Evolutionary conservation across 768 basidiomycete genomes (phyloP), one percentile per base, ranked within the genome.

Genomic region (Kwoniella sp.): DNA sequence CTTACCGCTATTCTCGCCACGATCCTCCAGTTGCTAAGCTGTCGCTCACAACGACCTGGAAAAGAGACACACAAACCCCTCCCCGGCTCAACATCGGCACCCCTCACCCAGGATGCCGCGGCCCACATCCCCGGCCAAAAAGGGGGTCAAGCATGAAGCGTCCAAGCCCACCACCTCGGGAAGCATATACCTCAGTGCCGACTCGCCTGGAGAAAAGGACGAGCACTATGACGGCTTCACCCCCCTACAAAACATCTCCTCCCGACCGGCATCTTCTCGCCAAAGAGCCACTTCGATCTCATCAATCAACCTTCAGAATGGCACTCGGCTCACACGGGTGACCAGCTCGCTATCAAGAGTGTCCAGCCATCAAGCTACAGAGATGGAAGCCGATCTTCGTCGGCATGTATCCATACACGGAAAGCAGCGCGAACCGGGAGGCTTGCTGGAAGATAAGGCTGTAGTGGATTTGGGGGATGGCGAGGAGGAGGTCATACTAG

Each of bases 401-500:
- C 44, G 55, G 22, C 47, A 50, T 56, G 36, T 48, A 6, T 56
- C 55, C 6, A 11, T 31, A 37, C 46, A 56, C 33, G 48, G 47
- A 1, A 42, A 38, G 27, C 17, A 11, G 34, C 40, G 43, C 11
- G 32, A 36, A 28, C n/a, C 32, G 23, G 44, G 42, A 1, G 58
- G 52, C 5, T 47, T 65, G 12, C n/a, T 50, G 19, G 62, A 67
- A 38, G 27, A 48, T 19, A 42, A 23, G 19, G 46, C 31, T 29
- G 41, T 47, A 25, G 27, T 65, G 12, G 60, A 68, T 49, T 36
- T 65, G 19, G 66, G 66, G 3, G 37, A 62, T 31, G 64, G 67
- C 31, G 63, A 41, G 12, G 68, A 70, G 39, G 63, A 66, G 28
- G 65, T 70, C 11, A 59, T 63, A 3, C 46, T 70, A 20, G 60